Evolutionary conservation across 345 rosid genomes (phyloP).

Genomic region (Citrus australasica): DNA sequence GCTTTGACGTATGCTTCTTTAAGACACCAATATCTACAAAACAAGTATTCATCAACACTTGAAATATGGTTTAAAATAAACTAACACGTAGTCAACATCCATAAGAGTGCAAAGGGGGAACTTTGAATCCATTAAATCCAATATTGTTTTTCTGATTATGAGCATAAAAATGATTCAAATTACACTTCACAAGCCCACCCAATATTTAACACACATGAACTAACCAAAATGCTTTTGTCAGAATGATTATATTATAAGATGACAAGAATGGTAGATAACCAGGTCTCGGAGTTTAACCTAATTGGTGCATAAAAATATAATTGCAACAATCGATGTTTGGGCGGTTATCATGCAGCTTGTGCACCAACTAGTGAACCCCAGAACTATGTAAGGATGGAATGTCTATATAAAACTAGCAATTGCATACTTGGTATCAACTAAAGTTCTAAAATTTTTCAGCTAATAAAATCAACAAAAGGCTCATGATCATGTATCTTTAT

Average conservation of each 20-base stretch:
- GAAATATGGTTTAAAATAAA: neutral
- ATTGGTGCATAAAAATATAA: neutral
- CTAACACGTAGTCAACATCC: neutral
- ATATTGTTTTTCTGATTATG: neutral
- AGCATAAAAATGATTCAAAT: neutral
- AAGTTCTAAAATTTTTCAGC: neutral
- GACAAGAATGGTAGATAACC: neutral
- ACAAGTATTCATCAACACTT: slow-evolving; percentile 5
- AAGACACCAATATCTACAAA: slow-evolving; percentile 60
- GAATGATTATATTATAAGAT: neutral
- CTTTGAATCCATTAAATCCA: neutral
- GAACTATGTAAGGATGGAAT: neutral
- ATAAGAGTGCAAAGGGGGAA: neutral
- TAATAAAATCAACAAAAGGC: neutral
- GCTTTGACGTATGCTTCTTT: slow-evolving; percentile 84
- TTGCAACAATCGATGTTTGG: neutral
- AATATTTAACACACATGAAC: neutral
- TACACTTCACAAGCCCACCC: neutral
- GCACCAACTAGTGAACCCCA: neutral
- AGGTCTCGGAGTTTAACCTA: neutral
- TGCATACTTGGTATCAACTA: neutral
- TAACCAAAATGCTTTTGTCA: neutral
- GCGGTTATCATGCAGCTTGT: neutral
- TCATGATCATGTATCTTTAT: neutral
- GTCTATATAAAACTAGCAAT: neutral